A percentile compares a stretch with the other conserved stretches of the same genome.
phyloP scores from a whole-genome alignment of 257 asterid genomes.

The Eucommia ulmoides region DNA sequence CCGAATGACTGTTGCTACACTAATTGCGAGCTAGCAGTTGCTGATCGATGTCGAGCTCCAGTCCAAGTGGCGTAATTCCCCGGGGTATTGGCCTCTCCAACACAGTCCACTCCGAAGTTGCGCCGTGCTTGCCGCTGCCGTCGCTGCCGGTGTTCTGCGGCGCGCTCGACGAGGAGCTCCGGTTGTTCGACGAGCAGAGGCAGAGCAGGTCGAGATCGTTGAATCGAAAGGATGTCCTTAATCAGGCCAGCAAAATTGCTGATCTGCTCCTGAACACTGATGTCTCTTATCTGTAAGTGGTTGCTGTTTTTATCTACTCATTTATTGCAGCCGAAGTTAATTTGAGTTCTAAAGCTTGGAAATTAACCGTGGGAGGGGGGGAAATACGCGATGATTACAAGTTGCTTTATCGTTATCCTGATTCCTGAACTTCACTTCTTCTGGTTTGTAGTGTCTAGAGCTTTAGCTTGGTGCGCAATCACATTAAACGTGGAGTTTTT shows the following conservation, averaged over 20 bases:
- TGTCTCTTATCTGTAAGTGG: conserved; percentile 81
- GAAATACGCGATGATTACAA: too few species aligned
- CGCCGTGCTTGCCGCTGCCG: conserved; percentile 81
- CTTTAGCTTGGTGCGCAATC: too few species aligned
- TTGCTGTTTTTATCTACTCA: background rate
- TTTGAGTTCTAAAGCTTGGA: too few species aligned
- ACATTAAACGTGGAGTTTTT: too few species aligned
- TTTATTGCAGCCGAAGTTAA: too few species aligned
- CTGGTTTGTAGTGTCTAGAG: too few species aligned
- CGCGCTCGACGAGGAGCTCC: conserved; percentile 65
- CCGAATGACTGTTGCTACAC: conserved; percentile 7
- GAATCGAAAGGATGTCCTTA: conserved; percentile 35
- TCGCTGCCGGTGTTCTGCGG: conserved; percentile 94
- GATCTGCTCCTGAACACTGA: conserved; percentile 73
- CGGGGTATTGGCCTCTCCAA: conserved; percentile 70
- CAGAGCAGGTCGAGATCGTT: conserved; percentile 28
- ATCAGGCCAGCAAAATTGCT: conserved; percentile 49
- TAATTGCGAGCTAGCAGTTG: too few species aligned
- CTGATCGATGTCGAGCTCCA: conserved; percentile 30
- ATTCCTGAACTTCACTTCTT: too few species aligned
- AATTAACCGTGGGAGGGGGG: too few species aligned
- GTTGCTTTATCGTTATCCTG: too few species aligned
- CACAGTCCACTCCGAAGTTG: conserved; percentile 79
- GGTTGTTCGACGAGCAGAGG: conserved; percentile 44
- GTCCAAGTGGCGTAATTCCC: conserved; percentile 33